phyloP scores from a whole-genome alignment of 2,329 filamentous ascomycete genomes.

The Neospermospora avenae region DNA sequence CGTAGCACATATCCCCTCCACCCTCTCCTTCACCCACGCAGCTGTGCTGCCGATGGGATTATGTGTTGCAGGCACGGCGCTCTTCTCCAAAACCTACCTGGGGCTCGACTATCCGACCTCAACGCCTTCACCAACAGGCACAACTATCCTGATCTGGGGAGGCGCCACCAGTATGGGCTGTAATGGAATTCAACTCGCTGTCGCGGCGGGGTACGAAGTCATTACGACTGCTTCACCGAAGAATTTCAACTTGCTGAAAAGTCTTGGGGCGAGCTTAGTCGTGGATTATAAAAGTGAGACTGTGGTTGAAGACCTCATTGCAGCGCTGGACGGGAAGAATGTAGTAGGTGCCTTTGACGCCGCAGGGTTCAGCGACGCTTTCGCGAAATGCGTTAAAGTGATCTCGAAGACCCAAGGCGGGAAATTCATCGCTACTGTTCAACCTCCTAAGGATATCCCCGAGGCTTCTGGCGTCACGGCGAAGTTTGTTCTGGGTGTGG shows the following conservation, averaged over 20 bases:
- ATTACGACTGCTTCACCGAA: constrained; percentile 37
- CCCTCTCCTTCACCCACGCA: constrained; percentile 31
- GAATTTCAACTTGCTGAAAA: constrained; percentile 36
- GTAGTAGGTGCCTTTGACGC: constrained; percentile 31
- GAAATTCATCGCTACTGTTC: constrained; percentile 5
- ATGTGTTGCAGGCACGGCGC: constrained; percentile 28
- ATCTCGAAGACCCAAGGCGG: neutral
- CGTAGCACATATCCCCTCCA: constrained; percentile 27
- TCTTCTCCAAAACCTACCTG: constrained; percentile 23
- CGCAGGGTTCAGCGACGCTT: neutral
- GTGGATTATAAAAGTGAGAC: constrained; percentile 39
- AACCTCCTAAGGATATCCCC: neutral
- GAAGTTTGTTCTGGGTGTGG: neutral
- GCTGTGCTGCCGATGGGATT: constrained; percentile 33
- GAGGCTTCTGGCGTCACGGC: constrained; percentile 1
- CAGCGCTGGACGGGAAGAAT: constrained; percentile 25
- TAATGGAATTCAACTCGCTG: constrained; percentile 43
- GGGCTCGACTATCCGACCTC: constrained; percentile 25
- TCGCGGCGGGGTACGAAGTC: constrained; percentile 42
- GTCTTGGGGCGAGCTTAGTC: constrained; percentile 39
- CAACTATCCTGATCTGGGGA: constrained; percentile 38
- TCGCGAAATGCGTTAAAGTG: neutral
- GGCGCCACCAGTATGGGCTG: constrained; percentile 23
- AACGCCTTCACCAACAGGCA: constrained; percentile 28
- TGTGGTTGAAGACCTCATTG: constrained; percentile 13